Evolutionary conservation across 2,329 filamentous ascomycete species (phyloP), one percentile per base, ranked within the genome.

Genomic region (Stachybotrys echinatus): DNA sequence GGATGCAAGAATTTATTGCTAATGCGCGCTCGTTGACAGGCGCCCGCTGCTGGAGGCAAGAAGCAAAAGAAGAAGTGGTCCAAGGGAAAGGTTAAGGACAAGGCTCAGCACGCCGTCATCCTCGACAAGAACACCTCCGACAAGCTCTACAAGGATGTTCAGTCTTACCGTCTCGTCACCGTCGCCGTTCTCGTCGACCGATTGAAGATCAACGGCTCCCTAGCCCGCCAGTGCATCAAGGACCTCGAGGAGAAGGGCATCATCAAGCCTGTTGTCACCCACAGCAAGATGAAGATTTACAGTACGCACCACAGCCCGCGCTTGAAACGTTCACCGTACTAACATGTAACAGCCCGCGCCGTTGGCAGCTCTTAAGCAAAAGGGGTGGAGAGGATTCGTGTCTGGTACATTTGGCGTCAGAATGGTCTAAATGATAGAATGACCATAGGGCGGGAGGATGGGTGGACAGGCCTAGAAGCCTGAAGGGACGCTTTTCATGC

Each of bases 81-180:
- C 55, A 74, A 74, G 67, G 67, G 70, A 63, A 81, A 75, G 91
- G 94, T 99, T 83, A 99, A 99, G 94, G 94, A 99, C 86, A 99
- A 99, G 92, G 92, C 94, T 79, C 88, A 97, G 77, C 94, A 99
- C 85, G 89, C 89, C 76, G 94, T 99, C 77, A 83, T 97, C 72
- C 90, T 99, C 79, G 94, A 99, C 84, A 99, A 99, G 87, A 73
- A 81, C 78, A 96, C 88, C 72, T 88, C 88, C 64, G 94, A 99
- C 80, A 96, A 95, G 84, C 91, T 99, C 76, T 88, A 96, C 84
- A 99, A 99, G 84, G 94, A 99, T 85, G 95, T 99, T 68, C 94
- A 97, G 79, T 96, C 94, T 60, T 99, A 97, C 88, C 91, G 94
- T 72, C 91, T 99, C 75, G 91, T 99, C 80, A 97, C 94, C 72